Conservation (phyloP, 2,329 filamentous ascomycete genomes). For the Colletotrichum tropicale region DNA sequence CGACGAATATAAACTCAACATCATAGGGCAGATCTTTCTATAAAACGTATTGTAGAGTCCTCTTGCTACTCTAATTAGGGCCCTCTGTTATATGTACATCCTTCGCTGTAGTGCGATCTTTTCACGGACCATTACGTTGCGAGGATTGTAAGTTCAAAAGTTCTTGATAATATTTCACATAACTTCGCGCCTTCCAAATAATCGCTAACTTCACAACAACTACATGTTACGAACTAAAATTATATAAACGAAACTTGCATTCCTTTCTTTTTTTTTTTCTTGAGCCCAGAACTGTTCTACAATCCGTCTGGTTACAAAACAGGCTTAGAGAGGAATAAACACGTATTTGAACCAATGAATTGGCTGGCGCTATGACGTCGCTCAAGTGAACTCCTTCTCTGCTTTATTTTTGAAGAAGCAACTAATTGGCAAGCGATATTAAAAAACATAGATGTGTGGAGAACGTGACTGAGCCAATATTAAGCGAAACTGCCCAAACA, state of each 20-base stretch:
- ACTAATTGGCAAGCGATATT: neutral
- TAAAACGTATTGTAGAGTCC: neutral
- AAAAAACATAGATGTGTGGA: rapidly evolving
- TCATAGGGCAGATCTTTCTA: neutral
- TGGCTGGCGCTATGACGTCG: neutral
- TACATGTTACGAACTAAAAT: neutral
- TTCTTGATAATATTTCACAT: neutral
- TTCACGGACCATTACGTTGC: neutral
- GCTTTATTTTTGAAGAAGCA: neutral
- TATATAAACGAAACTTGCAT: neutral
- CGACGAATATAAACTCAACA: neutral
- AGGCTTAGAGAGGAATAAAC: neutral
- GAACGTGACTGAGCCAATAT: neutral
- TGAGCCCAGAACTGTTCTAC: neutral
- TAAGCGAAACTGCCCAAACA: neutral
- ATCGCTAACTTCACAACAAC: neutral
- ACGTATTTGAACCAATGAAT: neutral
- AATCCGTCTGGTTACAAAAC: neutral
- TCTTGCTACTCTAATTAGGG: neutral
- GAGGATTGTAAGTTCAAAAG: neutral
- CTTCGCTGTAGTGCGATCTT: neutral
- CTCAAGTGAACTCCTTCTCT: neutral
- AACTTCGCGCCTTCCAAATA: neutral
- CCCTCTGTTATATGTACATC: neutral
- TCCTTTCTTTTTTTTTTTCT: neutral